phyloP scores from a whole-genome alignment of 306 rosid genomes.

The Fragaria vesca region DNA sequence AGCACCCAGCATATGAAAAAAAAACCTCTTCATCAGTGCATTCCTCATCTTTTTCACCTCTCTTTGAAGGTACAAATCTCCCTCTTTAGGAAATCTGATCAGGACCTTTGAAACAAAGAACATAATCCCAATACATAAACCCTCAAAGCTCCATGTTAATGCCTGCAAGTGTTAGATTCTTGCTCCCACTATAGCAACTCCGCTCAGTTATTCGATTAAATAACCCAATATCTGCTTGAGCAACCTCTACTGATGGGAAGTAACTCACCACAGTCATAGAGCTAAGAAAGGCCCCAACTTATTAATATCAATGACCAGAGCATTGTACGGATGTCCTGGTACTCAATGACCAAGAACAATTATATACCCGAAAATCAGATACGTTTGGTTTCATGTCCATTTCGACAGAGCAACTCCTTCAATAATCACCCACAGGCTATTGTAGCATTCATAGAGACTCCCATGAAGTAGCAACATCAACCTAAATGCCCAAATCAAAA shows the following conservation, averaged over 20 bases:
- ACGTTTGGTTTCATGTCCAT: neutral
- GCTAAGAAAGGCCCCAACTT: neutral
- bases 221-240: neutral
- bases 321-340: neutral
- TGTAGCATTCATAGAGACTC: neutral
- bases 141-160: neutral
- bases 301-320: neutral
- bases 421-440: neutral
- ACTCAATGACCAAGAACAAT: neutral
- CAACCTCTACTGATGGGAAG: neutral
- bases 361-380: neutral
- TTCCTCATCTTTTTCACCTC: constrained; percentile 2
- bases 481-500: neutral
- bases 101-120: neutral
- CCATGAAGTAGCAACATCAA: neutral
- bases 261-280: neutral
- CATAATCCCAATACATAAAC: neutral
- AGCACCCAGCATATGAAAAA: constrained; percentile 1
- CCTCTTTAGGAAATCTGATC: neutral
- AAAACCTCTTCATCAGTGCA: constrained; percentile 1
- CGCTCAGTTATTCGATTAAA: neutral
- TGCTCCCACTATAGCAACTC: constrained; percentile 4
- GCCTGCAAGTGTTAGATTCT: neutral
- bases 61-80: neutral
- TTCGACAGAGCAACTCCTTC: neutral